Base-by-base conservation (phyloP, 2,329 filamentous ascomycete species). In the Myriosclerotinia scirpicola region DNA sequence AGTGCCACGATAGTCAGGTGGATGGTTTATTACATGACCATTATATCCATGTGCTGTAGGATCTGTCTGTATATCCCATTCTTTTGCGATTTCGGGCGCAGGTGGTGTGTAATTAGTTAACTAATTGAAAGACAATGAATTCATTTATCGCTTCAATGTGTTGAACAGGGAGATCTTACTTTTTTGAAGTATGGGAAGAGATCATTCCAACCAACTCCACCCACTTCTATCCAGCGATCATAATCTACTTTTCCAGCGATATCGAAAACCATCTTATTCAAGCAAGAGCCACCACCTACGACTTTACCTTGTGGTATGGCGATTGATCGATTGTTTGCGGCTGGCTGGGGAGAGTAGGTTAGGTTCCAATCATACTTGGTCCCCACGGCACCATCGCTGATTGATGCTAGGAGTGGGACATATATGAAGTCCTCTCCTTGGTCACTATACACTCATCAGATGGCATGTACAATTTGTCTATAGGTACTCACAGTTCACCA, bases 361-460 rank as follows among this genome's bases (percentile, higher is more conserved):
- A 80, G 76, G 17, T 78, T 78, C 79, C 79, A 81, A 67, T 80
- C 79, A 67, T 79, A 81, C 52, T 77, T 73, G 1, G 77, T 76
- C 9, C 77, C 77, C n/a, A 50, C 17, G 2, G 59, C 56, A 12
- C 64, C 64, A 34, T 42, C 17, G 9, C 38, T 26, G 6, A 62
- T 54, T 9, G 22, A 22, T 20, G 50, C 48, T 5, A 54, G 20
- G 36, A 66, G 56, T 8, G 64, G 48, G 20, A 66, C 34, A 36
- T 63, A 63, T 52, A 63, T 66, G n/a, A 40, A 62, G 11, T 63
- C 56, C 53, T 66, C 56, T 26, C 58, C 64, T 38, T 66, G 56
- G 30, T 66, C 58, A 38, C 56, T 66, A 34, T 20, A 48, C 3
- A 34, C 14, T 26, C 7, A 22, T 60, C 2, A 60, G 58, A 54